These are phyloP conservation scores for Castanea mollissima DNA, from an alignment of 306 rosid genomes.

Conservation along the genomic window DNA sequence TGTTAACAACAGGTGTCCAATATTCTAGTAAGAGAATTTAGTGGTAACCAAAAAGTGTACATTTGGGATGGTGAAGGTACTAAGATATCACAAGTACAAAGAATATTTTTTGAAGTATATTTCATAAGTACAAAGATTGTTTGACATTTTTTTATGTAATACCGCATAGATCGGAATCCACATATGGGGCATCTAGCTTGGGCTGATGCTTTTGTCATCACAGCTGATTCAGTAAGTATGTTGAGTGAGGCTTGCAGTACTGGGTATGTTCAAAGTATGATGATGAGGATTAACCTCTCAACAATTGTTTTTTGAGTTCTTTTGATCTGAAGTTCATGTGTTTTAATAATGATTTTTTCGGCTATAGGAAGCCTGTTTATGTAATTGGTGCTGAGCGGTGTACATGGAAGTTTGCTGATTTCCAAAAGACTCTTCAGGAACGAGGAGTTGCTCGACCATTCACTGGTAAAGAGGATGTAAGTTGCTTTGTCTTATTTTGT, in stretches of 20 bases:
- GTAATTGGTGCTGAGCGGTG: slow-evolving; percentile 74
- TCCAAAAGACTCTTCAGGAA: slow-evolving; percentile 64
- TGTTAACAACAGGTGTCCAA: slow-evolving; percentile 55
- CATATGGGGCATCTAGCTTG: slow-evolving; percentile 84
- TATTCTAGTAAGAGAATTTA: slow-evolving; percentile 53
- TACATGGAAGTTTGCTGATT: slow-evolving; percentile 89
- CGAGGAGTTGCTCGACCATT: slow-evolving; percentile 69
- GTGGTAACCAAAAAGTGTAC: slow-evolving; percentile 65
- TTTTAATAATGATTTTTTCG: slow-evolving; percentile 12
- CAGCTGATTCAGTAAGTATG: slow-evolving; percentile 94
- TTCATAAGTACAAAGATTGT: not conserved
- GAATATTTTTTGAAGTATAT: slow-evolving; percentile 1
- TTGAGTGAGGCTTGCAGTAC: slow-evolving; percentile 95
- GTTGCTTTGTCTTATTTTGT: slow-evolving; percentile 32
- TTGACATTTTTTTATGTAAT: not conserved
- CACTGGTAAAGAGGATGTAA: slow-evolving; percentile 77
- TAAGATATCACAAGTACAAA: slow-evolving; percentile 17
- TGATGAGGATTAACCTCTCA: slow-evolving; percentile 6
- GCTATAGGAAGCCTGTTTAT: slow-evolving; percentile 81
- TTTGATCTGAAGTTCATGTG: slow-evolving; percentile 19
- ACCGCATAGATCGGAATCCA: slow-evolving; percentile 64
- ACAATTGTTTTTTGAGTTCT: not conserved
- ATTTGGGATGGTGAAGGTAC: slow-evolving; percentile 95
- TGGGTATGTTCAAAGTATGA: slow-evolving; percentile 59
- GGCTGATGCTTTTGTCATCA: slow-evolving; percentile 89